These are phyloP conservation scores for Talaromyces sp. DNA, from an alignment of 2,329 filamentous ascomycete species.

Conservation along the genomic window DNA sequence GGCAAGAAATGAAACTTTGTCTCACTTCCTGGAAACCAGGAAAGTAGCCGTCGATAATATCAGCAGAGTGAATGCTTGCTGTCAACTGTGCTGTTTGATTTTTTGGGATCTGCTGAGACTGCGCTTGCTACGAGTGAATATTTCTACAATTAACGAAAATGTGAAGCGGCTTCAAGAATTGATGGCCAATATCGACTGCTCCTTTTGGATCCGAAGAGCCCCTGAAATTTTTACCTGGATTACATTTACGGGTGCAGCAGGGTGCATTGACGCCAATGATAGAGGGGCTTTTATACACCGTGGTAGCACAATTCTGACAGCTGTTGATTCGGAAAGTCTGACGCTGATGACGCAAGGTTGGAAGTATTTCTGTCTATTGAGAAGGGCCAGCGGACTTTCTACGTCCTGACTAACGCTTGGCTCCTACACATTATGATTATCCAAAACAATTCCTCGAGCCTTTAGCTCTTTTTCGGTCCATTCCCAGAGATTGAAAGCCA, in stretches of 20 bases:
- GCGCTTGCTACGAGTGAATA: neutral
- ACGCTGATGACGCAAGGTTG: neutral
- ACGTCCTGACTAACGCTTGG: neutral
- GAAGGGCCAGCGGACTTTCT: neutral
- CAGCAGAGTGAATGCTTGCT: constrained; percentile 1
- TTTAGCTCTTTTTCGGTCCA: neutral
- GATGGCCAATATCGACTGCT: neutral
- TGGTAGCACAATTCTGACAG: neutral
- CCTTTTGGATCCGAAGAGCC: neutral
- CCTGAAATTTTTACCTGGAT: neutral
- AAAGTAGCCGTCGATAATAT: neutral
- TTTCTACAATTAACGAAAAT: neutral
- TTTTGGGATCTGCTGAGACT: neutral
- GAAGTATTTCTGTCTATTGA: neutral
- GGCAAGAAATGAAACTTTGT: neutral
- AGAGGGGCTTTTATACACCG: neutral
- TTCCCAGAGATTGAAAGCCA: neutral
- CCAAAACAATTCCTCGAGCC: neutral
- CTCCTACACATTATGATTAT: neutral
- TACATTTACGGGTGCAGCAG: neutral
- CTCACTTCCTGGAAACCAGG: neutral
- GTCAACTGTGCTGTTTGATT: neutral
- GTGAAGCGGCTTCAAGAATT: neutral
- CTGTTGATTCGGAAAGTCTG: neutral
- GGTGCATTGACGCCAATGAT: neutral